phyloP scores from a whole-genome alignment of 257 asterid species.

The Ligustrum vulgare region DNA sequence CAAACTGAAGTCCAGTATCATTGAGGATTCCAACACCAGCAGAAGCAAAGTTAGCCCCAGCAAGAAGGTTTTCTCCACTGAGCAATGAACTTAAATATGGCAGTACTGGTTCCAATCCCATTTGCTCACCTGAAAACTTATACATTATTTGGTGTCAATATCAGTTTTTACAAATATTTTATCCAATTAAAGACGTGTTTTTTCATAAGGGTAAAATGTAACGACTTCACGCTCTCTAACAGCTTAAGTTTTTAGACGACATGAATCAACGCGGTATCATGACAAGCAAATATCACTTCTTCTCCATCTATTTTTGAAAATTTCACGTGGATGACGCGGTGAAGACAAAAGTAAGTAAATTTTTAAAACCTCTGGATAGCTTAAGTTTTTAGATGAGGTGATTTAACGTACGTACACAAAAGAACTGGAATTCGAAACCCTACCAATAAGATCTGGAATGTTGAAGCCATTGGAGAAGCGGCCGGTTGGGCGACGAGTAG shows the following conservation, averaged over 20 bases:
- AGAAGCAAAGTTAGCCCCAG: slow-evolving; percentile 95
- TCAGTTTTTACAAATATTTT: not conserved
- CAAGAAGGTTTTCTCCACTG: slow-evolving; percentile 56
- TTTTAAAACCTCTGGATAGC: not conserved
- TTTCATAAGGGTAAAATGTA: no score
- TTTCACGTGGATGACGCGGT: not conserved
- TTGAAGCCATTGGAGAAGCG: slow-evolving; percentile 91
- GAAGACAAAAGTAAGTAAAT: no score
- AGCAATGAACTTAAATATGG: slow-evolving; percentile 71
- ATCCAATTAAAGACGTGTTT: not conserved
- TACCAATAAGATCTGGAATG: slow-evolving; percentile 79
- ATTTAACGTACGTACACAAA: not conserved
- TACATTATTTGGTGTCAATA: not conserved
- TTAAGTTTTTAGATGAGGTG: not conserved
- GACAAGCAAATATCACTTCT: not conserved
- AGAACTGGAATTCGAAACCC: not conserved
- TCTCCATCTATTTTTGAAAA: not conserved
- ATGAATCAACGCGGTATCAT: no score
- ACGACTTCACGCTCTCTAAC: no score
- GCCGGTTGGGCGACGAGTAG: slow-evolving; percentile 74
- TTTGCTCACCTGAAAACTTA: slow-evolving; percentile 49
- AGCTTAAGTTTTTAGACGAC: no score
- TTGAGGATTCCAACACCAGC: slow-evolving; percentile 93
- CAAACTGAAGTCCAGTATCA: slow-evolving; percentile 93
- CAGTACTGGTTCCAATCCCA: slow-evolving; percentile 60